Evolutionary conservation across 345 rosid species (phyloP).

Genomic region (Lumnitzera littorea): DNA sequence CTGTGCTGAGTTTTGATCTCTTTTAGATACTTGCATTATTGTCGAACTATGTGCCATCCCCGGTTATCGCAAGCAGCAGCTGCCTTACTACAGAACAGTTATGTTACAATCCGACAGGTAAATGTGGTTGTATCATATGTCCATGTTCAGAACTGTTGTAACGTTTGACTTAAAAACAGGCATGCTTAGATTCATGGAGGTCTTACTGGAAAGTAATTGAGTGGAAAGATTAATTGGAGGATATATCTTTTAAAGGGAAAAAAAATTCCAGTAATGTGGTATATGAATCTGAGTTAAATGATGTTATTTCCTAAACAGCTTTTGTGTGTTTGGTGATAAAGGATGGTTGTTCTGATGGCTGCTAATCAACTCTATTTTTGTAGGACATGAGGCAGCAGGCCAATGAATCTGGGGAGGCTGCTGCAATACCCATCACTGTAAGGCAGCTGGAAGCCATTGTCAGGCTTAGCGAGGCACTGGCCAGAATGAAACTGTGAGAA

Average conservation of each 20-base stretch:
- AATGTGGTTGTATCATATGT: not conserved
- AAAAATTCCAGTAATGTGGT: too few relatives aligned
- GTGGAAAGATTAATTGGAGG: too few relatives aligned
- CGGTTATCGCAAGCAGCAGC: constrained; percentile 78
- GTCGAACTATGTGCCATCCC: constrained; percentile 76
- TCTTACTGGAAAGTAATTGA: too few relatives aligned
- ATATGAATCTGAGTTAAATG: too few relatives aligned
- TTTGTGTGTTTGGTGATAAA: not conserved
- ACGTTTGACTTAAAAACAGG: too few relatives aligned
- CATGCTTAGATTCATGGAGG: too few relatives aligned
- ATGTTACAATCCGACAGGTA: constrained; percentile 89
- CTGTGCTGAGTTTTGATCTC: constrained; percentile 7
- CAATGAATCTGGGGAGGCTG: constrained; percentile 87
- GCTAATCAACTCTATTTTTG: constrained; percentile 4
- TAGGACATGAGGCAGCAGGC: constrained; percentile 95
- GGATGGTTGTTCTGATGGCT: constrained; percentile 4
- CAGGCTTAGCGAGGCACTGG: constrained; percentile 88
- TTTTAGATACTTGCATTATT: constrained; percentile 75
- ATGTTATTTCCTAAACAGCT: too few relatives aligned
- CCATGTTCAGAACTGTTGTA: not conserved
- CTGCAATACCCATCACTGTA: constrained; percentile 83
- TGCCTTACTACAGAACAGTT: constrained; percentile 59
- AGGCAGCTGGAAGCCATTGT: constrained; percentile 94
- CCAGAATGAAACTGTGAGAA: constrained; percentile 91
- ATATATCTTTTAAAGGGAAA: too few relatives aligned